These are phyloP conservation scores for Fomes fomentarius DNA, from an alignment of 1,284 basidiomycete species.

Conservation along the genomic window DNA sequence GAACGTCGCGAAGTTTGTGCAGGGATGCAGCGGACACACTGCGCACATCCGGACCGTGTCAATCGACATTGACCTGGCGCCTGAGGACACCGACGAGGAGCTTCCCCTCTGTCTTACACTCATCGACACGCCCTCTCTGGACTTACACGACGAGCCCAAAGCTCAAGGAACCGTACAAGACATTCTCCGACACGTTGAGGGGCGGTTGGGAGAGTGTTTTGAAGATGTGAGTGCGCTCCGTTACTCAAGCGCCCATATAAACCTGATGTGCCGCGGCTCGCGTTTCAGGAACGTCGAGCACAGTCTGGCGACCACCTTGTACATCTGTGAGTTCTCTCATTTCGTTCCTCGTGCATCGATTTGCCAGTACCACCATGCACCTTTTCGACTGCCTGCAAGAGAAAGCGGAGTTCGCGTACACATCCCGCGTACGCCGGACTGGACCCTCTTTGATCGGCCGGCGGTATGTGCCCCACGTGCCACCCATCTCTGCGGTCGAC, in stretches of 20 bases:
- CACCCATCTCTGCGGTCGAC: background rate
- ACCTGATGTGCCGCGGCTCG: constrained; percentile 17
- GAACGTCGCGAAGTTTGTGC: constrained; percentile 76
- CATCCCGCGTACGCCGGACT: background rate
- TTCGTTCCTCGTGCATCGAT: constrained; percentile 1
- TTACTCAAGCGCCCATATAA: constrained; percentile 20
- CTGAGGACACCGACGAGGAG: constrained; percentile 37
- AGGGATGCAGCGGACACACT: constrained; percentile 68
- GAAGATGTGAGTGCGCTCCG: constrained; percentile 64
- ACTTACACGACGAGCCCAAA: constrained; percentile 62
- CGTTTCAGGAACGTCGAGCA: constrained; percentile 63
- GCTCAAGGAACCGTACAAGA: constrained; percentile 63
- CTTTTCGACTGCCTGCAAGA: background rate
- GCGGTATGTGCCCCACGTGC: background rate
- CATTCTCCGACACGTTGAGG: constrained; percentile 67
- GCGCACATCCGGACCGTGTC: constrained; percentile 67
- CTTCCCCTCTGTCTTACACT: constrained; percentile 65
- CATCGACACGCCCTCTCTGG: constrained; percentile 78
- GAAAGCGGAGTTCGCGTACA: background rate
- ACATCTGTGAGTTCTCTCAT: constrained; percentile 64
- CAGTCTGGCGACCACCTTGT: constrained; percentile 72
- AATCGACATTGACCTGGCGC: constrained; percentile 65
- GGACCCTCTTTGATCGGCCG: constrained; percentile 1
- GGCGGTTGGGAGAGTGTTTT: constrained; percentile 64
- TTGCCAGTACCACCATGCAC: background rate